A percentile compares a stretch with the other conserved stretches of the same genome.
Conservation (phyloP, 257 asterid species). For the Solanum commersonii region DNA sequence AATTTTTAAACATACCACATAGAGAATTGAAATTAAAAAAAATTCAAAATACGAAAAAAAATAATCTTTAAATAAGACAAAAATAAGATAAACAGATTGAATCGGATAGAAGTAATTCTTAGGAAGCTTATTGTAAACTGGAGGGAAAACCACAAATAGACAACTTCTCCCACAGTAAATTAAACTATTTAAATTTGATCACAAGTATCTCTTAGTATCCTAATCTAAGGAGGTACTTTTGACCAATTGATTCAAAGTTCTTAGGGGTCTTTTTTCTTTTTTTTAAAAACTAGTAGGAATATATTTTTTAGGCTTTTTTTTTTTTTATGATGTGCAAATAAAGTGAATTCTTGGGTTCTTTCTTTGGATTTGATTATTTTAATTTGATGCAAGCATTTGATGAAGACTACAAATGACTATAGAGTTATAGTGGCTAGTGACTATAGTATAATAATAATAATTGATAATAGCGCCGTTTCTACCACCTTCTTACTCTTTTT, state of each 20-base stretch:
- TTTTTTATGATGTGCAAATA: constrained; percentile 12
- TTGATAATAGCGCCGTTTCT: neutral
- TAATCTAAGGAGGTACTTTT: constrained; percentile 26
- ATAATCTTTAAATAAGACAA: no score
- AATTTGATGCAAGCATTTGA: neutral
- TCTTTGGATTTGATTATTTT: constrained; percentile 3
- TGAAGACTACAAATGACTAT: constrained; percentile 1
- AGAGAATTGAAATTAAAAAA: no score
- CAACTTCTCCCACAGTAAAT: neutral
- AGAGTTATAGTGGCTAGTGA: neutral
- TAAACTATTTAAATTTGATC: constrained; percentile 1
- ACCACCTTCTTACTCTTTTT: neutral
- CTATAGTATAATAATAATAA: neutral
- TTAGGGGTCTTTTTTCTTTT: neutral
- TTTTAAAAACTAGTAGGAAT: neutral
- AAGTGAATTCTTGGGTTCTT: constrained; percentile 29
- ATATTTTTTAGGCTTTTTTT: neutral
- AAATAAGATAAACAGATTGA: neutral
- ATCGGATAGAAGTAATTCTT: no score
- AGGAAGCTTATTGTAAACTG: neutral
- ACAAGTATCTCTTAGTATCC: constrained; percentile 12
- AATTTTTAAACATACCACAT: no score
- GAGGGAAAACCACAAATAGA: neutral
- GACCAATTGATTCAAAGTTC: constrained; percentile 28
- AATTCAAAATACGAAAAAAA: no score